A percentile compares a stretch with the other conserved stretches of the same genome.
phyloP scores from a whole-genome alignment of 164 flowering plant genomes.

The Tinospora cordifolia region DNA sequence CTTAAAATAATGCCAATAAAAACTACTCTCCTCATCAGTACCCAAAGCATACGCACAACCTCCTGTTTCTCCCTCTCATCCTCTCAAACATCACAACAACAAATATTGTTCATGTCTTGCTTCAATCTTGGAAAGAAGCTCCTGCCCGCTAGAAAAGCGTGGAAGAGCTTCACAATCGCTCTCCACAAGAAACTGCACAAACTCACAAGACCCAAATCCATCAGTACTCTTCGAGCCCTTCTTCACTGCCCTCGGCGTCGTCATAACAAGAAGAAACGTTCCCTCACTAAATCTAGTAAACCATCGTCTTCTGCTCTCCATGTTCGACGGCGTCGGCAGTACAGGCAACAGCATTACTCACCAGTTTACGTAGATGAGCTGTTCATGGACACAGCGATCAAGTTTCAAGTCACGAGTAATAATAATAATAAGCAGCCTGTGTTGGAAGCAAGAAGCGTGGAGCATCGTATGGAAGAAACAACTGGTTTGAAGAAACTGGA shows the following conservation, averaged over 20 bases:
- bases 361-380: conserved; percentile 47
- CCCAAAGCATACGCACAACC: not conserved
- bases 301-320: not conserved
- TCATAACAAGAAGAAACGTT: conserved; percentile 9
- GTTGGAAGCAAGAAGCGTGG: not conserved
- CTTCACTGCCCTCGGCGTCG: conserved; percentile 1
- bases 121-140: conserved; percentile 34
- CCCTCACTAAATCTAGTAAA: not conserved
- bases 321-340: not conserved
- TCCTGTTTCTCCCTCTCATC: not conserved
- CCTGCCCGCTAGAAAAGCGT: conserved; percentile 38
- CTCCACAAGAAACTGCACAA: conserved; percentile 36
- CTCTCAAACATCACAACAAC: not conserved
- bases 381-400: conserved; percentile 19
- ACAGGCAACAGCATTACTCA: conserved; percentile 15
- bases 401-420: not conserved
- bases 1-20: no score
- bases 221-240: conserved; percentile 6
- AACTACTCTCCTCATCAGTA: no score
- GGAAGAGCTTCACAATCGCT: conserved; percentile 48
- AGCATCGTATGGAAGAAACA: not conserved
- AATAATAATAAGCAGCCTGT: no score
- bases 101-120: conserved; percentile 27
- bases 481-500: not conserved
- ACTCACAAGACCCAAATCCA: conserved; percentile 27